Percentiles rank a stretch among this genome's conserved stretches.
Conservation (phyloP, 148 eudicot species). For the Rhododendron mucronatum region DNA sequence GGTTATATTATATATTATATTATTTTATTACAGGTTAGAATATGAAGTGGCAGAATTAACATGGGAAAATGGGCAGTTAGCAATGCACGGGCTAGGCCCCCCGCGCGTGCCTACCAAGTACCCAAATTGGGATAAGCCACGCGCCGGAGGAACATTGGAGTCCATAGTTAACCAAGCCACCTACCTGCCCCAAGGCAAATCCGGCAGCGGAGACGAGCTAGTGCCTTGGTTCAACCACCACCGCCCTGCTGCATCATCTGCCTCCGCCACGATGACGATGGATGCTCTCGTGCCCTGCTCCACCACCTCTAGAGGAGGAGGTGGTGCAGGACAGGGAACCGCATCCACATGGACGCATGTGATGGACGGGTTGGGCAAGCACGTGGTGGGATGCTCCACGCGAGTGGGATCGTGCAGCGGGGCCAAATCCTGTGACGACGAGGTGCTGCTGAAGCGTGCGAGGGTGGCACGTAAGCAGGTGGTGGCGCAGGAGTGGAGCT, state of each 20-base stretch:
- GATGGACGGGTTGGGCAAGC: conserved; percentile 11
- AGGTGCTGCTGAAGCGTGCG: conserved; percentile 13
- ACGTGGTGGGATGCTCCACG: conserved; percentile 32
- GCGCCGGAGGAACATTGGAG: conserved; percentile 64
- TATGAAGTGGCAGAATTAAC: conserved; percentile 79
- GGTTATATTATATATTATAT: neutral
- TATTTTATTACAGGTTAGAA: conserved; percentile 48
- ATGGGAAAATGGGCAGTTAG: conserved; percentile 84
- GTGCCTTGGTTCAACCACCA: conserved; percentile 32
- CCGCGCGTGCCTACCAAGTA: conserved; percentile 43
- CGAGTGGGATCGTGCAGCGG: conserved; percentile 57
- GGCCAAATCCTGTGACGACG: conserved; percentile 14
- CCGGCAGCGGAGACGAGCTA: conserved; percentile 16
- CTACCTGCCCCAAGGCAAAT: conserved; percentile 1
- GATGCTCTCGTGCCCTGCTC: conserved; percentile 58
- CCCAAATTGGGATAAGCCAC: conserved; percentile 42
- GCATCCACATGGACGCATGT: neutral
- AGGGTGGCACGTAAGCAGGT: neutral
- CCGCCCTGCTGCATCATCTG: neutral
- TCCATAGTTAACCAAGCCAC: conserved; percentile 77
- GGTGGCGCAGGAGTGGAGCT: conserved; percentile 20
- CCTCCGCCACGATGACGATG: conserved; percentile 20
- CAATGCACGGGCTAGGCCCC: conserved; percentile 64
- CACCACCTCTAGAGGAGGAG: neutral
- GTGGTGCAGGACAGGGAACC: neutral